Evolutionary conservation across 2,329 filamentous ascomycete species (phyloP).

Genomic region (Microcera coccophila): DNA sequence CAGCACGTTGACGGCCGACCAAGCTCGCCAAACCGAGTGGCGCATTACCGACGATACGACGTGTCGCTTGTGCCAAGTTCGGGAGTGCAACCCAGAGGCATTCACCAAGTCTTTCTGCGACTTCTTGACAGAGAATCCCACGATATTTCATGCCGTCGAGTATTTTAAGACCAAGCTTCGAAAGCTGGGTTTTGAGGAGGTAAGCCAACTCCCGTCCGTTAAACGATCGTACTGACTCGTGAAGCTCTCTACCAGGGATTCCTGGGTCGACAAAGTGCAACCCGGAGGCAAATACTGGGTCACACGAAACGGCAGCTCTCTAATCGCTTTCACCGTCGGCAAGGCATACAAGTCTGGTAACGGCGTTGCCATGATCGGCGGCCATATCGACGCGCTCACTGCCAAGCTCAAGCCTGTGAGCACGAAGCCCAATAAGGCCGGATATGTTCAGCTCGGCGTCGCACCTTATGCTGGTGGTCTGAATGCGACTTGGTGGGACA

Average conservation of each 20-base stretch:
- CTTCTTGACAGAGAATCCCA: constrained; percentile 87
- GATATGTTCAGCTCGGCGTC: constrained; percentile 84
- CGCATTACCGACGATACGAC: too few relatives aligned
- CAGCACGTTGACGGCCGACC: too few relatives aligned
- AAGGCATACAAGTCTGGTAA: constrained; percentile 77
- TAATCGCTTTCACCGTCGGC: constrained; percentile 83
- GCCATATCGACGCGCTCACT: constrained; percentile 89
- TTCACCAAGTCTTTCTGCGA: constrained; percentile 83
- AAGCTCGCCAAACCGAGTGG: too few relatives aligned
- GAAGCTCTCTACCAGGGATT: constrained; percentile 71
- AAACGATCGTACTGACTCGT: constrained; percentile 12
- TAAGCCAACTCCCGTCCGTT: constrained; percentile 32
- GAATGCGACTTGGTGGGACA: constrained; percentile 94
- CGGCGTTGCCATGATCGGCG: constrained; percentile 82
- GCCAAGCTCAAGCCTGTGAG: constrained; percentile 89
- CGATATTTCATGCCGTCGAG: constrained; percentile 84
- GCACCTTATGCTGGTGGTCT: constrained; percentile 88
- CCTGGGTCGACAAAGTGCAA: constrained; percentile 69
- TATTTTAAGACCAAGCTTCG: constrained; percentile 71
- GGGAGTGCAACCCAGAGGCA: constrained; percentile 50
- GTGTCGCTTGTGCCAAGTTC: constrained; percentile 37
- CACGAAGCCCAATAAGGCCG: constrained; percentile 75
- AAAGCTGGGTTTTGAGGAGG: constrained; percentile 68
- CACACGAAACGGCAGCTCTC: constrained; percentile 76
- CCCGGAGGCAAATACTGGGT: constrained; percentile 85